Evolutionary conservation across 2,329 filamentous ascomycete species (phyloP), one percentile per base, ranked within the genome.

Genomic region (Colletotrichum cordylinicola): DNA sequence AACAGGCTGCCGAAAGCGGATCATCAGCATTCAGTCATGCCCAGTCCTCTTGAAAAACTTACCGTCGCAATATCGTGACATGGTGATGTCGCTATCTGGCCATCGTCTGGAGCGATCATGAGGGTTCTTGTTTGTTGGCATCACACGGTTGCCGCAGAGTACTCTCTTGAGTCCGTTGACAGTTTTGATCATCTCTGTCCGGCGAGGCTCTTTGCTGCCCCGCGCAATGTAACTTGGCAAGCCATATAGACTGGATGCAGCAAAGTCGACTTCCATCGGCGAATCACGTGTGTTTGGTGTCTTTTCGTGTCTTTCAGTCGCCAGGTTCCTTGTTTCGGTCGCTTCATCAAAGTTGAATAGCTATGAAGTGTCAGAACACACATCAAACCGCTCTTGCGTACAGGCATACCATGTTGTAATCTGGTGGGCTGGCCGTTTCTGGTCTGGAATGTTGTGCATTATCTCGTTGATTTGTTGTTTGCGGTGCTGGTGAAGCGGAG

Each of bases 61-160:
- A 73, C 73, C 70, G 24, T 75, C 73, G 15, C 70, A 72, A 39
- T 75, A 75, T 4, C 33, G 64, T 18, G 43, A 56, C n/a, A 67
- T 52, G 4, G 58, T 27, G 18, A 35, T 27, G 6, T 75, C 73
- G 15, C 33, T 75, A 1, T 68, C 70, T 8, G 43, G 55, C 18
- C 55, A 75, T 6, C n/a, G 15, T 9, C 10, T 52, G 4, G 48
- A 29, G 3, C 13, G 21, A 27, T 73, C 69, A 3, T 29, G 33
- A 6, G 15, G 7, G 4, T 18, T n/a, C 12, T 31, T 62, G 16
- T 5, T 21, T 8, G 24, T 24, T 1, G 27, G 21, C 15, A 55
- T n/a, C 10, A 31, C 24, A 7, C 13, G 5, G 15, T 33, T 58
- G 6, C 56, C 73, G 16, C 69, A 73, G 4, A 75, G 64, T 6